phyloP scores from a whole-genome alignment of 768 basidiomycete species.

The Pleurotus giganteus region DNA sequence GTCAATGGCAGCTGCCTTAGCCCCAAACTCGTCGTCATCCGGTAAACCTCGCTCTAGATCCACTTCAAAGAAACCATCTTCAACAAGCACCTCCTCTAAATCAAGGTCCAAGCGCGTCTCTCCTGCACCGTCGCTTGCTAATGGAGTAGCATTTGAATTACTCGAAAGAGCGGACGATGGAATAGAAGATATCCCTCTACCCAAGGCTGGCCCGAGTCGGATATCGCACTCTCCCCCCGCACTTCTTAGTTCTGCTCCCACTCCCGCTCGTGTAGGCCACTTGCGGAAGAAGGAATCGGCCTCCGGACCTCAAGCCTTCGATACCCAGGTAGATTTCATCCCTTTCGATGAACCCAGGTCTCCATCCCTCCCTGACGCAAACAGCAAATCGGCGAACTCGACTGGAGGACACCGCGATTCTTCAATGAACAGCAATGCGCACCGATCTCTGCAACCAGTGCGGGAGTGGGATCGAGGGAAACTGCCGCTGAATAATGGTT shows the following conservation, averaged over 20 bases:
- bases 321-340: neutral
- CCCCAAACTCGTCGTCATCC: neutral
- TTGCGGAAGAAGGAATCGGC: neutral
- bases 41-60: neutral
- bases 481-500: slow-evolving; percentile 14
- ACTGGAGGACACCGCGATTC: neutral
- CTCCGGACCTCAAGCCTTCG: neutral
- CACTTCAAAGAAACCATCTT: neutral
- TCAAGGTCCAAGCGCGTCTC: neutral
- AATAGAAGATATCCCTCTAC: neutral
- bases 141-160: neutral
- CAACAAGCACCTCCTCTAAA: neutral
- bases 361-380: too few relatives aligned
- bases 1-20: neutral
- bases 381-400: neutral
- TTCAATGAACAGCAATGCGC: neutral
- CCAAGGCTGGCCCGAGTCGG: neutral
- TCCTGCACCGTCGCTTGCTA: neutral
- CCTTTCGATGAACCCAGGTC: neutral
- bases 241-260: neutral
- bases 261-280: neutral
- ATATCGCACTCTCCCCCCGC: neutral
- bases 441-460: neutral
- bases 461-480: slow-evolving; percentile 43
- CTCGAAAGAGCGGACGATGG: neutral